A percentile compares a stretch with the other conserved stretches of the same genome.
Evolutionary conservation across 2,329 filamentous ascomycete species (phyloP).

Genomic region (Ophiostoma angusticollis): DNA sequence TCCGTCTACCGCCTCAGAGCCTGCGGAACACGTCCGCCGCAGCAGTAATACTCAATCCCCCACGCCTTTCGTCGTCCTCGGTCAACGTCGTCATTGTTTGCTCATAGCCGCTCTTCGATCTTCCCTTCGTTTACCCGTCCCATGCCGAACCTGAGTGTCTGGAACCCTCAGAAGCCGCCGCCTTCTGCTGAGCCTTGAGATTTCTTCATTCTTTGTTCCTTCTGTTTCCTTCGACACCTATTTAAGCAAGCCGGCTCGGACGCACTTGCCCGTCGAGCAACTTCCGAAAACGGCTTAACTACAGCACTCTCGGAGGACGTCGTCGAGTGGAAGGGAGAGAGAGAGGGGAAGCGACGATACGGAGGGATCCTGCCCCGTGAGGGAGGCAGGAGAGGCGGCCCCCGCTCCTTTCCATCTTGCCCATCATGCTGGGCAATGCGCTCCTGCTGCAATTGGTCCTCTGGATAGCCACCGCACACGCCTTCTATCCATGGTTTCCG

Average conservation of each 20-base stretch:
- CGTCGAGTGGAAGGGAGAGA: background rate
- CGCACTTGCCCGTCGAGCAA: conserved; percentile 2
- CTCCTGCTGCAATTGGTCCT: conserved; percentile 33
- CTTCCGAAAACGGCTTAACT: conserved; percentile 4
- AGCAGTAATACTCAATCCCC: background rate
- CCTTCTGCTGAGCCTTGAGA: background rate
- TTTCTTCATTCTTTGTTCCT: background rate
- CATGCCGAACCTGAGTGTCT: conserved; percentile 4
- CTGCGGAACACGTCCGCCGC: too few relatives aligned
- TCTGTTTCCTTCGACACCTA: background rate
- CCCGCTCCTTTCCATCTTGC: background rate
- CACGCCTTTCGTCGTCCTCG: background rate
- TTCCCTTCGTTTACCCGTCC: background rate
- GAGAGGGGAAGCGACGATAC: background rate
- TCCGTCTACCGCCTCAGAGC: too few relatives aligned
- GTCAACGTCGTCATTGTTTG: background rate
- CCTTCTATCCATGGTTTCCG: conserved; percentile 36
- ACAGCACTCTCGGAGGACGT: background rate
- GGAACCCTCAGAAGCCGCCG: conserved; percentile 6
- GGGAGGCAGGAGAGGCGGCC: background rate
- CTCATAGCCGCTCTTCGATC: background rate
- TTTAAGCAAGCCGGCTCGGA: conserved; percentile 15
- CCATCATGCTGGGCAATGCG: conserved; percentile 28
- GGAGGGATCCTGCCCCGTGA: background rate
- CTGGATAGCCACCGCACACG: conserved; percentile 31